phyloP scores from a whole-genome alignment of 345 rosid species.

The Salix suchowensis region DNA sequence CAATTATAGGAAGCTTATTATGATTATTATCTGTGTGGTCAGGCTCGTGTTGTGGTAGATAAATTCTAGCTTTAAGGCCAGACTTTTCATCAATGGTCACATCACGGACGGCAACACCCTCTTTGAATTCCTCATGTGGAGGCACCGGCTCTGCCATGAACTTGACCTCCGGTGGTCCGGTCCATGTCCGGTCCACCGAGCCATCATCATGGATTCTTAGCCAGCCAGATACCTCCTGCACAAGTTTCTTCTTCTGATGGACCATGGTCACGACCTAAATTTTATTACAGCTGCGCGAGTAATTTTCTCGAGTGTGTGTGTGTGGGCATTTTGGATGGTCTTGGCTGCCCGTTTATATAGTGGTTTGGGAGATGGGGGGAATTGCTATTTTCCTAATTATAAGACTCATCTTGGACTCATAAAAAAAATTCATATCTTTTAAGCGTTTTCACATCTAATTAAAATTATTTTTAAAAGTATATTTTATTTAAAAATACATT shows the following conservation, averaged over 20 bases:
- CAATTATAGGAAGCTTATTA: conserved; percentile 17
- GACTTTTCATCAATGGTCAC: conserved; percentile 27
- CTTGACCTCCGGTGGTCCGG: conserved; percentile 55
- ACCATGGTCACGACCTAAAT: conserved; percentile 21
- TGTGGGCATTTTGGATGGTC: neutral
- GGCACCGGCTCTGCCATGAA: conserved; percentile 54
- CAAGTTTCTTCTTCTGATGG: conserved; percentile 21
- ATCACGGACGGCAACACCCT: conserved; percentile 49
- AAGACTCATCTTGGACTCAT: too few species aligned
- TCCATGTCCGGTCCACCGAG: conserved; percentile 58
- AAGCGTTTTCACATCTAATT: too few species aligned
- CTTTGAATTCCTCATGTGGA: conserved; percentile 39
- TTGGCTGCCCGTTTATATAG: neutral
- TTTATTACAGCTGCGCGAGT: neutral
- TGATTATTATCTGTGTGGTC: too few species aligned
- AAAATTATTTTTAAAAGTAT: too few species aligned
- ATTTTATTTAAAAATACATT: too few species aligned
- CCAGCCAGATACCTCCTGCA: conserved; percentile 69
- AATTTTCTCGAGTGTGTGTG: neutral
- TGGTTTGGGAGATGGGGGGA: neutral
- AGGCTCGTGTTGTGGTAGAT: conserved; percentile 29
- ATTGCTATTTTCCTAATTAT: too few species aligned
- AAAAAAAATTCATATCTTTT: too few species aligned
- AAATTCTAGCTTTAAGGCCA: conserved; percentile 42
- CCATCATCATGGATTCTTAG: conserved; percentile 51